Percentiles rank a stretch among this genome's conserved stretches.
Evolutionary conservation across 2,329 filamentous ascomycete species (phyloP).

Genomic region (Hypoxylon sp.): DNA sequence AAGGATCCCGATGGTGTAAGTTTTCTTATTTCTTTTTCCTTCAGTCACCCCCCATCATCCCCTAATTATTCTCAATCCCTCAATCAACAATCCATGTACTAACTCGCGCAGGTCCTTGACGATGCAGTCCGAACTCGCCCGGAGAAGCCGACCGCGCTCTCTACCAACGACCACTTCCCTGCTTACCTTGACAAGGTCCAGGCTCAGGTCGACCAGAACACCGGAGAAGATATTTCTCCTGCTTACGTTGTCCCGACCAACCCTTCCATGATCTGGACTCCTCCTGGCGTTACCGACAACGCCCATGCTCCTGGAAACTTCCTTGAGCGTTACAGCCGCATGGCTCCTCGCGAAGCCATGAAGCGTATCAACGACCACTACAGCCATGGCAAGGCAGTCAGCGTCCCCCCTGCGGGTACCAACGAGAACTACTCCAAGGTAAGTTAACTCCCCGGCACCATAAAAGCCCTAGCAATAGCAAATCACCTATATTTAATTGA

Average conservation of each 20-base stretch:
- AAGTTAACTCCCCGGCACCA: slow-evolving; percentile 25
- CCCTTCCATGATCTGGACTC: slow-evolving; percentile 49
- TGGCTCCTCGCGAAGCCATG: slow-evolving; percentile 52
- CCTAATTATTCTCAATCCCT: too few relatives aligned
- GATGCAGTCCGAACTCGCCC: slow-evolving; percentile 44
- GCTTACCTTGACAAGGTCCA: slow-evolving; percentile 23
- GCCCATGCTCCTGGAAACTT: slow-evolving; percentile 38
- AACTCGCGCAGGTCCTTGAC: slow-evolving; percentile 18
- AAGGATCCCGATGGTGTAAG: slow-evolving; percentile 57
- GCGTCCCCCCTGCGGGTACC: slow-evolving; percentile 21
- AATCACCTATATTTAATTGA: not conserved
- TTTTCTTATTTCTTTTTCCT: not conserved
- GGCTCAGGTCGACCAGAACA: slow-evolving; percentile 50
- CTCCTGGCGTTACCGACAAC: slow-evolving; percentile 46
- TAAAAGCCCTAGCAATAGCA: not conserved
- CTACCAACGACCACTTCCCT: slow-evolving; percentile 18
- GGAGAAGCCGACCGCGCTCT: slow-evolving; percentile 11
- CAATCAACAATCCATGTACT: not conserved
- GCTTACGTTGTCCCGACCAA: slow-evolving; percentile 46
- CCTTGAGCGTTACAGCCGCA: slow-evolving; percentile 52
- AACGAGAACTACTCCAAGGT: slow-evolving; percentile 44
- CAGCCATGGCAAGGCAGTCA: slow-evolving; percentile 6
- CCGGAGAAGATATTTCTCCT: slow-evolving; percentile 48
- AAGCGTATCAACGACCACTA: slow-evolving; percentile 45
- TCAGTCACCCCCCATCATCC: not conserved